Evolutionary conservation across 2,329 filamentous ascomycete species (phyloP), one percentile per base, ranked within the genome.

Genomic region (Teratosphaeria destructans): DNA sequence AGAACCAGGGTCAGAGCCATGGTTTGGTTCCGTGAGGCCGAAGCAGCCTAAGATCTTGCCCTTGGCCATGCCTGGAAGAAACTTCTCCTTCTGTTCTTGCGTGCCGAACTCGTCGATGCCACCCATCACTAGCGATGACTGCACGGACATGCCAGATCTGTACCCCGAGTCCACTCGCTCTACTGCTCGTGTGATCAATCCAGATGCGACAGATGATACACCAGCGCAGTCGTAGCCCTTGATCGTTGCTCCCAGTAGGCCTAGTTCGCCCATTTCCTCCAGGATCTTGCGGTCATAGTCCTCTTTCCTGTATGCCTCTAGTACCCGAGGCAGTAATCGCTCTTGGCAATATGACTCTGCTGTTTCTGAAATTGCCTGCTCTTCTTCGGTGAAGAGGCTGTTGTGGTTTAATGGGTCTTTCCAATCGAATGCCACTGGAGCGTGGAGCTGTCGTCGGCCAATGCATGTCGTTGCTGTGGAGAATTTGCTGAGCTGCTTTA

Each of bases 271-370:
- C 91, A 96, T 96, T 76, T 96, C 91, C 73, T 87, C 82, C 35
- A 96, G 81, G 61, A 96, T 95, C 68, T 87, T 86, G 68, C 83
- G 82, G 73, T 96, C 91, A 76, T 92, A 96, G 71, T 90, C 74
- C 75, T 96, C 91, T 72, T 93, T 85, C 65, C 91, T 84, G 75
- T 92, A 95, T 61, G 89, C 88, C 75, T 93, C 90, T 93, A 96
- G 80, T 56, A 99, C 88, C 64, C 93, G 82, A 56, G 94, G 94
- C 52, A 89, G 78, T 77, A 99, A 80, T 61, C 84, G 84, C 73
- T 97, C 92, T 74, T 97, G 93, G 72, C 92, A 97, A 71, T 97
- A 99, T 62, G 89, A 83, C 75, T 95, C 89, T 37, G 93, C 93
- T 5, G 90, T 95, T 68, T 96, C 90, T 52, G 88, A 82, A 65